Evolutionary conservation across 176 grass and related monocot genomes (phyloP).

Genomic region (Luzula sylvatica): DNA sequence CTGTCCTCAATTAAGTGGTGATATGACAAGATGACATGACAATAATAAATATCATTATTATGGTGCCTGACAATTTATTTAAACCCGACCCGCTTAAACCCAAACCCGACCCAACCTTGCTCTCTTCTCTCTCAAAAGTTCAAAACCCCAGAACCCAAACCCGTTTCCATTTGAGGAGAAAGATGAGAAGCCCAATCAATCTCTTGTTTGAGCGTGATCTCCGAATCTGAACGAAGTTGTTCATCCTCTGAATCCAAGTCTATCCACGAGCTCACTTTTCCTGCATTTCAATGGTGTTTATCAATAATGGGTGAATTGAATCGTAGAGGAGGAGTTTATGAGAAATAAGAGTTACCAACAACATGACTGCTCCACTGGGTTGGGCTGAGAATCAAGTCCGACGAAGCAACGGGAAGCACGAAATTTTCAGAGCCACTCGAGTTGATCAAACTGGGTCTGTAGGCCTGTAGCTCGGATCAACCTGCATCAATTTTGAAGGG

Average conservation of each 20-base stretch:
- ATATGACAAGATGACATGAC: too few relatives aligned
- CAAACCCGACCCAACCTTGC: too few relatives aligned
- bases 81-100: too few relatives aligned
- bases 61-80: too few relatives aligned
- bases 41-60: too few relatives aligned
- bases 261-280: conserved; percentile 85
- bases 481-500: conserved; percentile 25
- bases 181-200: conserved; percentile 93
- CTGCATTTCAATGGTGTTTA: too few relatives aligned
- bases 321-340: neutral
- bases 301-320: neutral
- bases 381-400: conserved; percentile 76
- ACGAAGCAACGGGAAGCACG: conserved; percentile 74
- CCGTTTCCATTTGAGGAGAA: too few relatives aligned
- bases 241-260: conserved; percentile 87
- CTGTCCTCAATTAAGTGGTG: too few relatives aligned
- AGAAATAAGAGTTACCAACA: conserved; percentile 30
- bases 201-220: conserved; percentile 88
- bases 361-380: conserved; percentile 94
- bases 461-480: conserved; percentile 80
- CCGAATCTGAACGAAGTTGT: conserved; percentile 49
- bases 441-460: conserved; percentile 29
- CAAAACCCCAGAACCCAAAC: too few relatives aligned
- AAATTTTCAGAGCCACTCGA: conserved; percentile 6
- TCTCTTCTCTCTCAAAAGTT: too few relatives aligned